These are phyloP conservation scores for Xanthoconium separans DNA, from an alignment of 1,284 basidiomycete genomes.

Conservation along the genomic window DNA sequence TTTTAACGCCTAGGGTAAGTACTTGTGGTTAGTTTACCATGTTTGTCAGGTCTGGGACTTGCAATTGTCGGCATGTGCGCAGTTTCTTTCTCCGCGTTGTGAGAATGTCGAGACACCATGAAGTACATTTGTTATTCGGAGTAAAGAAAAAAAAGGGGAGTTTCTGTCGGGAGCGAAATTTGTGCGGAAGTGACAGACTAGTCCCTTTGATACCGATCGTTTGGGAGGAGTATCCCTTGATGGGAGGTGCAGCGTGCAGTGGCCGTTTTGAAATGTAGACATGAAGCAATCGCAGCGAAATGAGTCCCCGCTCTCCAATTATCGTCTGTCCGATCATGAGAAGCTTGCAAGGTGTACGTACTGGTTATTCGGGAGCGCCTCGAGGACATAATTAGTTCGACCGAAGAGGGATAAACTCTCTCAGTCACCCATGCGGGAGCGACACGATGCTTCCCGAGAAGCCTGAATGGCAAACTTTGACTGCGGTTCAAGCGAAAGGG, in stretches of 20 bases:
- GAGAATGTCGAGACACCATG: neutral
- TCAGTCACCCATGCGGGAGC: neutral
- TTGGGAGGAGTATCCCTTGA: neutral
- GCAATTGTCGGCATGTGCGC: neutral
- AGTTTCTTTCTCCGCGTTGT: neutral
- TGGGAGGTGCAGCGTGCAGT: neutral
- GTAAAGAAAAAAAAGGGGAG: neutral
- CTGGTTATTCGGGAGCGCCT: neutral
- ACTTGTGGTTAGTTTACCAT: no score
- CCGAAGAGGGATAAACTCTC: slow-evolving; percentile 3
- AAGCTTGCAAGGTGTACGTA: neutral
- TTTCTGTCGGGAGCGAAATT: neutral
- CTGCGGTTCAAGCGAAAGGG: neutral
- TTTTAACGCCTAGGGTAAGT: no score
- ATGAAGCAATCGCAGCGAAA: neutral
- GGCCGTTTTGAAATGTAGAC: neutral
- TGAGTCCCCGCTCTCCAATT: neutral
- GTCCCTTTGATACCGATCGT: neutral
- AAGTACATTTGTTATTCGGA: neutral
- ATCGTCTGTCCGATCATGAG: neutral
- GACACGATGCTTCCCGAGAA: neutral
- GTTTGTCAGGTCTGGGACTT: no score
- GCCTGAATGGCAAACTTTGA: neutral
- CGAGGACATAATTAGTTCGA: neutral
- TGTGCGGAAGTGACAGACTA: neutral